Conservation (phyloP, 2,329 filamentous ascomycete species). For the Fusarium ramigenum region DNA sequence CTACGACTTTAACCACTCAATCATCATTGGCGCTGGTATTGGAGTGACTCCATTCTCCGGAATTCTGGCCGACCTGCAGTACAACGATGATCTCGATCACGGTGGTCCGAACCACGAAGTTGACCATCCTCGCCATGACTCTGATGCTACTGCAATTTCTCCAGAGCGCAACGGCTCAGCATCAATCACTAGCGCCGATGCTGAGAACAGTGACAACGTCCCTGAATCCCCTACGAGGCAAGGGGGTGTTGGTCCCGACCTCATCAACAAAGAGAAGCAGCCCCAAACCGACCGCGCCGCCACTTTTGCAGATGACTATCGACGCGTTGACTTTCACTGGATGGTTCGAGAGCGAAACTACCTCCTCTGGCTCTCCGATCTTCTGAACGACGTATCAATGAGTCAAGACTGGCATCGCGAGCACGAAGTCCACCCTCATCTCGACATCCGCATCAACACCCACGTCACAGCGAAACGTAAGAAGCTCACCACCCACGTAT, state of each 20-base stretch:
- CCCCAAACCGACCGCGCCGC: slow-evolving; percentile 26
- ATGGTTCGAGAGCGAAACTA: slow-evolving; percentile 66
- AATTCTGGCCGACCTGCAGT: slow-evolving; percentile 64
- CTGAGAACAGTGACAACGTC: not conserved
- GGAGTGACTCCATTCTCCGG: slow-evolving; percentile 67
- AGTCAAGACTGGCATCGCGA: slow-evolving; percentile 51
- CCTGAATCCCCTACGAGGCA: not conserved
- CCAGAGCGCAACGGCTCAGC: not conserved
- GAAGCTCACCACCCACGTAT: slow-evolving; percentile 62
- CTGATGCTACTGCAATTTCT: not conserved
- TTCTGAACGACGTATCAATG: slow-evolving; percentile 60
- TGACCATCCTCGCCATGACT: not conserved
- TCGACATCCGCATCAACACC: slow-evolving; percentile 65
- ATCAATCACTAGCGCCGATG: not conserved
- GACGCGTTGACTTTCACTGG: slow-evolving; percentile 69
- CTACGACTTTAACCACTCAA: slow-evolving; percentile 64
- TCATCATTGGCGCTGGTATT: slow-evolving; percentile 66
- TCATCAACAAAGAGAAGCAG: slow-evolving; percentile 25
- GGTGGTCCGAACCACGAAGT: slow-evolving; percentile 36
- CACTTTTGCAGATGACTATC: slow-evolving; percentile 51
- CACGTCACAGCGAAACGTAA: slow-evolving; percentile 66
- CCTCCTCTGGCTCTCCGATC: slow-evolving; percentile 65
- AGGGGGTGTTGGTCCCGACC: not conserved
- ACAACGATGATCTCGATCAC: slow-evolving; percentile 52
- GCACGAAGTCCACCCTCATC: slow-evolving; percentile 49